Evolutionary conservation across 1,284 basidiomycete genomes (phyloP).

Genomic region (Rugosomyces carneus): DNA sequence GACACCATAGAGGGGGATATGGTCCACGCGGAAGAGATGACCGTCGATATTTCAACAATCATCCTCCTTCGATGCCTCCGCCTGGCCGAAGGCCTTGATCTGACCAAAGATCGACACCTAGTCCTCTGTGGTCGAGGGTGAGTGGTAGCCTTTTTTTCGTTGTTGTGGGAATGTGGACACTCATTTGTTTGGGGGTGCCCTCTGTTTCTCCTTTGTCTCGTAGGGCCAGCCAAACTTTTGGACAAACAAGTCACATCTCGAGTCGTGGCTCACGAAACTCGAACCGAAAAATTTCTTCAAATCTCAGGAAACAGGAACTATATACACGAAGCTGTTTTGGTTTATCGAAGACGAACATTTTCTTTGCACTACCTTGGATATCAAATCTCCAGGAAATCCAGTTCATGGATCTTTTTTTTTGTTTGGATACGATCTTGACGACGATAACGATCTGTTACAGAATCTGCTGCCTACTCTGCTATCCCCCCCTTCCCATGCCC

Average conservation of each 20-base stretch:
- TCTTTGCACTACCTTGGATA: too few relatives aligned
- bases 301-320: background rate
- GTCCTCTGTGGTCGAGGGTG: background rate
- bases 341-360: too few relatives aligned
- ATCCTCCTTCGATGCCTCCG: conserved; percentile 5
- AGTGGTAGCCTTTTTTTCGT: background rate
- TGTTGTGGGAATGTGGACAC: background rate
- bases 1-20: conserved; percentile 15
- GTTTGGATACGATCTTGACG: too few relatives aligned
- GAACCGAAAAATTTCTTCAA: background rate
- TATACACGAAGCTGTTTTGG: too few relatives aligned
- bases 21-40: conserved; percentile 20
- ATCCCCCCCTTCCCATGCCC: too few relatives aligned
- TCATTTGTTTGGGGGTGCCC: background rate
- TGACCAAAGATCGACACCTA: background rate
- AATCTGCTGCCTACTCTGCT: too few relatives aligned
- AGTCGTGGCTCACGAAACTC: background rate
- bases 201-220: background rate
- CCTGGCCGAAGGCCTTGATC: conserved; percentile 9
- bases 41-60: conserved; percentile 10
- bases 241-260: background rate
- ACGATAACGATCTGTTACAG: too few relatives aligned
- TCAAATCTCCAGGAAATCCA: too few relatives aligned
- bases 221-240: background rate
- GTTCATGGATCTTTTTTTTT: too few relatives aligned